Conservation (phyloP, 2,329 filamentous ascomycete species). For the Exophiala sideris region DNA sequence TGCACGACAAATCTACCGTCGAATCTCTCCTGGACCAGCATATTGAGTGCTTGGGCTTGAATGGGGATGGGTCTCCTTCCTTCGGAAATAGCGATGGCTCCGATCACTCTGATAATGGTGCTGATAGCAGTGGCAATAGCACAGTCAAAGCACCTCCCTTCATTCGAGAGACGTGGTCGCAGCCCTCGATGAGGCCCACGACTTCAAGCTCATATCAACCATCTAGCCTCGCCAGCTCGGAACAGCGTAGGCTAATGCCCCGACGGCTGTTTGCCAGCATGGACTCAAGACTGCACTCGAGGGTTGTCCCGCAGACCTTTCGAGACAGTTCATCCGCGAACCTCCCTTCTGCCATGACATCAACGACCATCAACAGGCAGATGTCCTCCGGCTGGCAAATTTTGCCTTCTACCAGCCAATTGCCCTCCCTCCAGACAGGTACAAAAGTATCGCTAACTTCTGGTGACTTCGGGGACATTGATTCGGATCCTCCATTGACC, state of each 20-base stretch:
- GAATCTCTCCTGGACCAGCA: constrained; percentile 29
- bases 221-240: constrained; percentile 24
- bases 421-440: constrained; percentile 1
- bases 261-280: constrained; percentile 27
- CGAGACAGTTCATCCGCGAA: not conserved
- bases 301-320: not conserved
- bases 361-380: not conserved
- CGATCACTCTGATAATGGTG: not conserved
- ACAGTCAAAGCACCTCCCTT: constrained; percentile 7
- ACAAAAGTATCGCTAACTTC: constrained; percentile 20
- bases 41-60: constrained; percentile 28
- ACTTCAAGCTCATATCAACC: constrained; percentile 19
- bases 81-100: not conserved
- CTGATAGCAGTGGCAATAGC: constrained; percentile 5
- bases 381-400: constrained; percentile 27
- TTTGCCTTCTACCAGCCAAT: constrained; percentile 21
- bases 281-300: constrained; percentile 17
- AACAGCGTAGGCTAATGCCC: constrained; percentile 21
- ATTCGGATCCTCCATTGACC: constrained; percentile 17
- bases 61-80: constrained; percentile 4
- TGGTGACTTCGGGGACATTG: constrained; percentile 25
- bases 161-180: not conserved
- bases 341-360: constrained; percentile 2
- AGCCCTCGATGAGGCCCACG: constrained; percentile 11
- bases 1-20: constrained; percentile 28